Percentiles rank a stretch among this genome's conserved stretches.
Evolutionary conservation across 768 basidiomycete species (phyloP).

Genomic region (Lactarius tabidus): DNA sequence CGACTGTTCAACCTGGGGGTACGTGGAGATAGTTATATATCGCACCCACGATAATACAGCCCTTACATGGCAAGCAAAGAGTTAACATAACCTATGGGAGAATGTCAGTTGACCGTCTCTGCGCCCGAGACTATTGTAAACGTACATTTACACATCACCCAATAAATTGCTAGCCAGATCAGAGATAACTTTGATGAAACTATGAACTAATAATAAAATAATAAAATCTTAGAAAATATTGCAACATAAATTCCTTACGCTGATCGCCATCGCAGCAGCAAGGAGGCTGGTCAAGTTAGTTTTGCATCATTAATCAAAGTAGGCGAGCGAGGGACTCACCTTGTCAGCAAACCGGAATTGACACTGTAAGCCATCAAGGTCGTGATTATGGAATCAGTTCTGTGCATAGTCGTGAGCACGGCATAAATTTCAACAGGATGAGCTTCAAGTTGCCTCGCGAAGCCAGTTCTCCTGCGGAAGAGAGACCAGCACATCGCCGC

Average conservation of each 20-base stretch:
- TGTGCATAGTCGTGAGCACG: not conserved
- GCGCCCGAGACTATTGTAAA: not conserved
- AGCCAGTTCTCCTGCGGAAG: not conserved
- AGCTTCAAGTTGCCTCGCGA: not conserved
- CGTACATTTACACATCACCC: not conserved
- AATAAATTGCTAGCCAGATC: not conserved
- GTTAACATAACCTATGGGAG: not conserved
- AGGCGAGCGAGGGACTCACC: not conserved
- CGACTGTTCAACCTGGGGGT: not conserved
- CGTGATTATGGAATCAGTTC: not conserved
- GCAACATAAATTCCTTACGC: not conserved
- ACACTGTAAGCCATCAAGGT: not conserved
- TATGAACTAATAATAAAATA: not conserved
- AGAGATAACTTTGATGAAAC: not conserved
- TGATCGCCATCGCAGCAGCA: not conserved
- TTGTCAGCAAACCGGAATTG: not conserved
- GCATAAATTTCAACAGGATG: not conserved
- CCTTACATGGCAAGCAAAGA: not conserved
- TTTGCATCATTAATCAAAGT: not conserved
- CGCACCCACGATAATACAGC: not conserved
- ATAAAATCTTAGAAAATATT: not conserved
- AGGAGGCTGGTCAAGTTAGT: not conserved
- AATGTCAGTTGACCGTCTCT: not conserved
- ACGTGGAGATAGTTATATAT: not conserved
- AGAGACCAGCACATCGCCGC: not conserved